Evolutionary conservation across 1,284 basidiomycete genomes (phyloP), one percentile per base, ranked within the genome.

Genomic region (Ustilago esculenta): DNA sequence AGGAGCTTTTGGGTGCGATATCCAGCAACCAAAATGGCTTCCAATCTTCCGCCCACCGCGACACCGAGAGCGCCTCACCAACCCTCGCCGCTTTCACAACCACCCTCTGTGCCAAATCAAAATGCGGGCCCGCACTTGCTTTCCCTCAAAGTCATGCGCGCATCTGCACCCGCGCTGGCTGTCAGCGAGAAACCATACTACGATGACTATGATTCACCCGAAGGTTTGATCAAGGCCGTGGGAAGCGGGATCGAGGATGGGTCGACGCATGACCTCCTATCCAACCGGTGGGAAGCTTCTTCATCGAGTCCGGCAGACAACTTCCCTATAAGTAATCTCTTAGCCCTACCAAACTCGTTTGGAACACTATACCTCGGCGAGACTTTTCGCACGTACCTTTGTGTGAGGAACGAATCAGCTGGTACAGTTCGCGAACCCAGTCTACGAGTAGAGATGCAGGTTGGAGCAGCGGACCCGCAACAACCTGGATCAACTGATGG

Each of bases 371-470:
- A 42, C 15, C 69, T 79, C 15, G 76, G 80, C 18, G 79, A 82
- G 46, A 77, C 75, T 5, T 81, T 82, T 49, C 65, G 67, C 18
- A 73, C 75, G 5, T 61, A 81, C 35, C 67, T 82, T 4, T 77
- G 75, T 25, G 73, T 80, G 11, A 72, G 75, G 15, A 82, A 82
- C 48, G 80, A 82, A 37, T 44, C 37, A 6, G 8, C 35, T 5
- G 15, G 56, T 5, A 45, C 54, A 1, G 70, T 80, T 0, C 54
- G 63, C 14, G 59, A 69, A 5, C 68, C 73, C 0, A 42, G 46
- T 14, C 59, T 82, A 17, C 58, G 57, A 3, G 69, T 81, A 18
- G 81, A 82, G 63, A 77, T 82, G 51, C 78, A 80, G 40, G 49
- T 60, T 6, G 69, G 69, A 1, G 35, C 49, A 2, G 37, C 49